Conservation (phyloP, 257 asterid genomes). For the Nicotiana sylvestris region DNA sequence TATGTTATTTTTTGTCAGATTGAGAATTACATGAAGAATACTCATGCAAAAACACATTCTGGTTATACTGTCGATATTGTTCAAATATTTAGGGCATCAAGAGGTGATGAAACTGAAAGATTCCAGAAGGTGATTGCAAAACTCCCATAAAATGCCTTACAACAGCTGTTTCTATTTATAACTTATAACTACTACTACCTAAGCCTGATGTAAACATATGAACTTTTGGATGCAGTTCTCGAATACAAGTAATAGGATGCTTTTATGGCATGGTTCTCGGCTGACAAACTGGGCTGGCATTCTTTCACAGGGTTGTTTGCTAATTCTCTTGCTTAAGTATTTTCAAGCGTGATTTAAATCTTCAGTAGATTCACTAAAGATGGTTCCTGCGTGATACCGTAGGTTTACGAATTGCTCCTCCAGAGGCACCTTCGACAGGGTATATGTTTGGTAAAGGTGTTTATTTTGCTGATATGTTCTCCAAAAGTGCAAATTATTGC, state of each 20-base stretch:
- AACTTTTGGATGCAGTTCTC: slow-evolving; percentile 47
- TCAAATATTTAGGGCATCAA: slow-evolving; percentile 75
- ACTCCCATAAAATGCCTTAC: not conserved
- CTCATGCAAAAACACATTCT: slow-evolving; percentile 90
- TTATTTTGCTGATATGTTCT: slow-evolving; percentile 97
- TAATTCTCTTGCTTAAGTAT: not conserved
- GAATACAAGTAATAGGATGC: slow-evolving; percentile 68
- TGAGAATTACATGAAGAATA: slow-evolving; percentile 71
- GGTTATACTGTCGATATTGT: slow-evolving; percentile 53
- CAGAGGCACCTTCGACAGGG: slow-evolving; percentile 92
- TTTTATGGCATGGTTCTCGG: slow-evolving; percentile 96
- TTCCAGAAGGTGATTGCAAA: slow-evolving; percentile 52
- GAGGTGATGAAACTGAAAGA: slow-evolving; percentile 72
- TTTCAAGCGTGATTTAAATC: not conserved
- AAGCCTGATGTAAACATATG: slow-evolving; percentile 12
- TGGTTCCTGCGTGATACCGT: slow-evolving; percentile 2
- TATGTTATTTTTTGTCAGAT: slow-evolving; percentile 37
- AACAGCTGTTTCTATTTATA: not conserved
- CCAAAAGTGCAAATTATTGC: slow-evolving; percentile 95
- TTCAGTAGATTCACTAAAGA: not conserved
- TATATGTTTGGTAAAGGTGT: slow-evolving; percentile 99
- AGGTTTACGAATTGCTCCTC: slow-evolving; percentile 98
- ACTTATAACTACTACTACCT: not conserved
- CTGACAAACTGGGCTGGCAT: slow-evolving; percentile 96
- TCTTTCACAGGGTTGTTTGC: slow-evolving; percentile 70